Conservation (phyloP, 2,329 filamentous ascomycete species). For the Aspergillus transmontanensis region DNA sequence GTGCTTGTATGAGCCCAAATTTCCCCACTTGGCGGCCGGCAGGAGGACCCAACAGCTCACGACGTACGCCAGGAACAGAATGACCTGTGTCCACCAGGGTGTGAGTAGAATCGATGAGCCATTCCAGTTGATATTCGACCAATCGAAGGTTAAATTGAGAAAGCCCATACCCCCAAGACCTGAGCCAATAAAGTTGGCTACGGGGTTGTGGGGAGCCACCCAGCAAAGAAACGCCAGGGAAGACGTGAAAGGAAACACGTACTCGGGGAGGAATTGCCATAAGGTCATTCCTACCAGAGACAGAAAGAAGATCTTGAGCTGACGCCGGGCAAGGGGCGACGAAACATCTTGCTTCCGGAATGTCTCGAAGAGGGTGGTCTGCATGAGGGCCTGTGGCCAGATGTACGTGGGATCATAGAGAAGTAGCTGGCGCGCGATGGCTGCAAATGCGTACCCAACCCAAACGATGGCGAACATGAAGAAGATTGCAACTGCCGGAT, state of each 20-base stretch:
- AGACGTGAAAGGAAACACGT: slow-evolving; percentile 60
- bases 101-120: slow-evolving; percentile 55
- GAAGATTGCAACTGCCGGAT: slow-evolving; percentile 58
- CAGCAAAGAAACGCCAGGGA: slow-evolving; percentile 66
- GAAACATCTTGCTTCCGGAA: slow-evolving; percentile 52
- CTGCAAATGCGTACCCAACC: slow-evolving; percentile 62
- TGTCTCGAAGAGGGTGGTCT: slow-evolving; percentile 62
- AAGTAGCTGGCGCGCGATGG: slow-evolving; percentile 59
- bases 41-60: slow-evolving; percentile 61
- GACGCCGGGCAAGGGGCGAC: slow-evolving; percentile 52
- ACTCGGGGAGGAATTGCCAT: slow-evolving; percentile 67
- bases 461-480: slow-evolving; percentile 64
- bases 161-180: slow-evolving; percentile 66
- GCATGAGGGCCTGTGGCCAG: slow-evolving; percentile 57
- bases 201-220: slow-evolving; percentile 61
- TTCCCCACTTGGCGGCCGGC: slow-evolving; percentile 61
- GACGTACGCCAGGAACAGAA: slow-evolving; percentile 59
- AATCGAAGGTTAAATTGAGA: slow-evolving; percentile 62
- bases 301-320: slow-evolving; percentile 61
- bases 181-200: slow-evolving; percentile 63
- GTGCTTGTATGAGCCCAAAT: slow-evolving; percentile 54
- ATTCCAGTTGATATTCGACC: slow-evolving; percentile 61
- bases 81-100: slow-evolving; percentile 62
- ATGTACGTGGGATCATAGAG: slow-evolving; percentile 61
- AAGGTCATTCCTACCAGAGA: slow-evolving; percentile 56